These are phyloP conservation scores for Simplicillium sp. DNA, from an alignment of 2,329 filamentous ascomycete genomes.

Conservation along the genomic window DNA sequence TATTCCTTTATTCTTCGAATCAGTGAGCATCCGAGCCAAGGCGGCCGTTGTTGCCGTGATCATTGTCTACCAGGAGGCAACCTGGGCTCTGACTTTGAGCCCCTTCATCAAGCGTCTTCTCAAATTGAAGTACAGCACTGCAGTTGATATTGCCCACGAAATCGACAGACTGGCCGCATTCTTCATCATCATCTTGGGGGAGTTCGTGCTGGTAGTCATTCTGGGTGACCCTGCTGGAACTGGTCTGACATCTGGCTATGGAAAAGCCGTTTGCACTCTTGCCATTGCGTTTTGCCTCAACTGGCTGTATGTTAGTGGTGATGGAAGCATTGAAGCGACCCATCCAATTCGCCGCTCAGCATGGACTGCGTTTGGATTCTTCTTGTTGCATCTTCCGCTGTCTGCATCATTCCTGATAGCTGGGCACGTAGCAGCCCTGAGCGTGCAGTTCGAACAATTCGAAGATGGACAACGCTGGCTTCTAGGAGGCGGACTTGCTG, in stretches of 20 bases:
- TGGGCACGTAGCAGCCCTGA: constrained; percentile 33
- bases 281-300: constrained; percentile 40
- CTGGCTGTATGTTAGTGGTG: constrained; percentile 38
- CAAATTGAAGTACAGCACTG: constrained; percentile 33
- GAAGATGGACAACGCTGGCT: constrained; percentile 35
- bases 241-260: constrained; percentile 31
- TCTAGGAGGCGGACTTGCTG: constrained; percentile 33
- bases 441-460: constrained; percentile 26
- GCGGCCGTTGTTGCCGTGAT: constrained; percentile 30
- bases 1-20: constrained; percentile 32
- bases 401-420: constrained; percentile 35
- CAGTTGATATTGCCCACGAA: constrained; percentile 38
- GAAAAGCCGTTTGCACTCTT: constrained; percentile 36
- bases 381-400: constrained; percentile 33
- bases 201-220: constrained; percentile 38
- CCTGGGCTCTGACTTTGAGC: constrained; percentile 33
- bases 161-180: constrained; percentile 40
- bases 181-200: constrained; percentile 41
- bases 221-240: constrained; percentile 35
- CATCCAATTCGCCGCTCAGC: constrained; percentile 35
- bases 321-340: constrained; percentile 30
- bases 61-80: constrained; percentile 29
- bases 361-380: constrained; percentile 33
- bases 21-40: constrained; percentile 28
- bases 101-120: constrained; percentile 32